These are phyloP conservation scores for Rhizopogon salebrosus DNA, from an alignment of 768 basidiomycete genomes.

Conservation along the genomic window DNA sequence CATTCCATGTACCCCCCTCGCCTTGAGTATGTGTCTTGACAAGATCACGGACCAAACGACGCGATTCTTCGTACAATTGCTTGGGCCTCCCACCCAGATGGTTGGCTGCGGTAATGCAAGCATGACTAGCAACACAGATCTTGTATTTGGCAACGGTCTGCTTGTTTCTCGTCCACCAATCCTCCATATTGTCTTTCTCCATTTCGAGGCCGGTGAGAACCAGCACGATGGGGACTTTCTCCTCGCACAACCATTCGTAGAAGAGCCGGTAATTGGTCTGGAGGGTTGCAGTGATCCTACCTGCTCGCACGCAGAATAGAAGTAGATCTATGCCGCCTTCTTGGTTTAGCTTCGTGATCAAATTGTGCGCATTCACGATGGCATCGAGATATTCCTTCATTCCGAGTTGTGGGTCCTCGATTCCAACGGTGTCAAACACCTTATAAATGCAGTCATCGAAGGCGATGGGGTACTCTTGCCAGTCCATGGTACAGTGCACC, in stretches of 20 bases:
- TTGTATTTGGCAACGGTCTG: slow-evolving; percentile 17
- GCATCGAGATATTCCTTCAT: slow-evolving; percentile 23
- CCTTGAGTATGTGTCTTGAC: slow-evolving; percentile 8
- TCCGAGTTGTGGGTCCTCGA: slow-evolving; percentile 26
- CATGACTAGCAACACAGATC: slow-evolving; percentile 24
- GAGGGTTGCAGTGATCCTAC: slow-evolving; percentile 30
- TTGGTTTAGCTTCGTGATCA: slow-evolving; percentile 25
- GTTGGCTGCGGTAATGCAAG: slow-evolving; percentile 31
- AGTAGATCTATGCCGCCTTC: slow-evolving; percentile 37
- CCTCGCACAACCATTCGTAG: slow-evolving; percentile 32
- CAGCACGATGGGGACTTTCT: slow-evolving; percentile 20
- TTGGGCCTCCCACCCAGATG: slow-evolving; percentile 11
- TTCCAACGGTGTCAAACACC: slow-evolving; percentile 32
- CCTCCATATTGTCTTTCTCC: slow-evolving; percentile 11
- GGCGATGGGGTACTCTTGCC: slow-evolving; percentile 16
- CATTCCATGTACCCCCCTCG: too few species aligned
- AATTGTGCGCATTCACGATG: slow-evolving; percentile 22
- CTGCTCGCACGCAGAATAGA: slow-evolving; percentile 36
- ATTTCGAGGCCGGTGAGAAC: slow-evolving; percentile 28
- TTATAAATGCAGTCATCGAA: slow-evolving; percentile 14
- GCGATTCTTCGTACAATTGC: slow-evolving; percentile 20
- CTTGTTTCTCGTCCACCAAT: slow-evolving; percentile 12
- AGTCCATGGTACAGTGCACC: slow-evolving; percentile 32
- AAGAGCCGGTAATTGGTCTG: slow-evolving; percentile 37
- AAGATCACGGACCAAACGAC: slow-evolving; percentile 10